A percentile compares a stretch with the other conserved stretches of the same genome.
Conservation (phyloP, 768 basidiomycete species). For the Lactifluus hygrophoroides region DNA sequence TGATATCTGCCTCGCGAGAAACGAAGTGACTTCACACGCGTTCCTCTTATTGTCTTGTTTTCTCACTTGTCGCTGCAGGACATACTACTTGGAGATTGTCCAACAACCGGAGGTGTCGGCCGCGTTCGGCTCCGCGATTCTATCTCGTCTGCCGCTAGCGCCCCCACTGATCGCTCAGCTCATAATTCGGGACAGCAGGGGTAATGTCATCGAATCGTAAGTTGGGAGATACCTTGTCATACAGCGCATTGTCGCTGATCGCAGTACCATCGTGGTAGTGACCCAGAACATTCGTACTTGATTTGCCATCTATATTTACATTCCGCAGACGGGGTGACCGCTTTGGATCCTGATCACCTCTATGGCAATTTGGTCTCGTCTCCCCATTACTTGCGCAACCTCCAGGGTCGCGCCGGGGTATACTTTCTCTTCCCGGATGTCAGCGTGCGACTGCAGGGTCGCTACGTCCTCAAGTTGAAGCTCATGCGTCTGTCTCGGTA, state of each 20-base stretch:
- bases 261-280: conserved; percentile 42
- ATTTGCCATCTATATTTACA: conserved; percentile 75
- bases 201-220: conserved; percentile 70
- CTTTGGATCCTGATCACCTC: conserved; percentile 62
- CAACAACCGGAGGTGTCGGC: conserved; percentile 80
- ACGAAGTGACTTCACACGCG: conserved; percentile 19
- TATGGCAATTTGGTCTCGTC: conserved; percentile 84
- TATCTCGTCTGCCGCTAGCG: conserved; percentile 76
- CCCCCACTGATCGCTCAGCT: conserved; percentile 81
- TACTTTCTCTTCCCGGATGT: conserved; percentile 91
- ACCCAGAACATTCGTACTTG: conserved; percentile 80
- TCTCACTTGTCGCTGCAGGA: conserved; percentile 21
- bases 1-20: conserved; percentile 13
- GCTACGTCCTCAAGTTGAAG: conserved; percentile 65
- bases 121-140: conserved; percentile 64
- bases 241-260: neutral
- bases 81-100: conserved; percentile 76
- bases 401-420: conserved; percentile 70
- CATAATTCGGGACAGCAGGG: conserved; percentile 61
- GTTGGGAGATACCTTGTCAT: conserved; percentile 30
- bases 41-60: neutral
- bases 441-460: conserved; percentile 71
- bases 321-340: conserved; percentile 54
- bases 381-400: conserved; percentile 69
- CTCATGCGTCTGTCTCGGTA: conserved; percentile 70